Conservation (phyloP, 2,329 filamentous ascomycete genomes). For the Rutstroemia sp. region DNA sequence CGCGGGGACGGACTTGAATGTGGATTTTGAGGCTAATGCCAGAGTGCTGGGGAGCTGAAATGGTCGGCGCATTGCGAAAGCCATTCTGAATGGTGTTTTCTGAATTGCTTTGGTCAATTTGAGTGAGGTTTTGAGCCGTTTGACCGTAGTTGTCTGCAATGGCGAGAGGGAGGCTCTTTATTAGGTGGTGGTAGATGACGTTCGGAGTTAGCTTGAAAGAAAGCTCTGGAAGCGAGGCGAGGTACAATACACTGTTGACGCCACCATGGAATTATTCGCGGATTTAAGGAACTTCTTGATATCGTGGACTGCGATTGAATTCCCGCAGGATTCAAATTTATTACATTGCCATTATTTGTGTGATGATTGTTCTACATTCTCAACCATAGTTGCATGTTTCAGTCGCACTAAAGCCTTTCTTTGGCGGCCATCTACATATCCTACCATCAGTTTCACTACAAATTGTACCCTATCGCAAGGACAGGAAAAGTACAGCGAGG, state of each 20-base stretch:
- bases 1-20: slow-evolving; percentile 40
- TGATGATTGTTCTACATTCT: too few species aligned
- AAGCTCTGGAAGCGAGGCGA: slow-evolving; percentile 7
- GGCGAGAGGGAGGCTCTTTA: not conserved
- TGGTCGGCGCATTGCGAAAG: slow-evolving; percentile 56
- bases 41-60: slow-evolving; percentile 54
- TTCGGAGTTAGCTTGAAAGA: slow-evolving; percentile 8
- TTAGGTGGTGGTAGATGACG: not conserved
- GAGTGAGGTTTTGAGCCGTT: not conserved
- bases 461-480: too few species aligned
- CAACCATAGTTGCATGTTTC: too few species aligned
- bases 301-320: too few species aligned
- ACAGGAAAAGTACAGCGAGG: too few species aligned
- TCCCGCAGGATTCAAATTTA: too few species aligned
- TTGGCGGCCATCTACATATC: too few species aligned
- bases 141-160: not conserved
- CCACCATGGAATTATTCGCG: too few species aligned
- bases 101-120: not conserved
- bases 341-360: too few species aligned
- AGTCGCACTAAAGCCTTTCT: too few species aligned
- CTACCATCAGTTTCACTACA: too few species aligned
- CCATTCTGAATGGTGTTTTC: slow-evolving; percentile 39
- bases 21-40: slow-evolving; percentile 39
- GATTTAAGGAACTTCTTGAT: too few species aligned
- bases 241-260: not conserved